Evolutionary conservation across 441 rosid species (phyloP).

Genomic region (Gossypium davidsonii): DNA sequence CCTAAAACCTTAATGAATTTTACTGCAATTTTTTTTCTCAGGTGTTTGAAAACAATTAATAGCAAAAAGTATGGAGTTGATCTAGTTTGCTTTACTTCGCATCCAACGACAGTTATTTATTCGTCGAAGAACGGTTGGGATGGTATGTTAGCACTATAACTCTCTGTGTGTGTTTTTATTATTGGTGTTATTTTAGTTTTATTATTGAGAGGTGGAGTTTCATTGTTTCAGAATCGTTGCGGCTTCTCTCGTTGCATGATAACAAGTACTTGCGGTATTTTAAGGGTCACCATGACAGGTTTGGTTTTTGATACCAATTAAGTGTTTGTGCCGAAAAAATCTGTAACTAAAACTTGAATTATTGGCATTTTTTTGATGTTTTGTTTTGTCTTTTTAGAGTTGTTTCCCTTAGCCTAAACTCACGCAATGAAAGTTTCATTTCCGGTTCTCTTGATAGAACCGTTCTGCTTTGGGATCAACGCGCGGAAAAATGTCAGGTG

Average conservation of each 20-base stretch:
- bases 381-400: slow-evolving; percentile 40
- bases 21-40: slow-evolving; percentile 21
- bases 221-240: slow-evolving; percentile 58
- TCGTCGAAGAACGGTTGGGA: slow-evolving; percentile 98
- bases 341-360: not conserved
- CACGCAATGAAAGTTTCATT: slow-evolving; percentile 76
- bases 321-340: not conserved
- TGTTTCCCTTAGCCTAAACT: slow-evolving; percentile 82
- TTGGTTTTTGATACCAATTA: slow-evolving; percentile 11
- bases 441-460: slow-evolving; percentile 95
- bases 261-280: slow-evolving; percentile 94
- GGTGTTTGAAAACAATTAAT: slow-evolving; percentile 91
- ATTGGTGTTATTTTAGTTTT: not conserved
- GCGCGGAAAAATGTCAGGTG: slow-evolving; percentile 93
- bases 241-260: slow-evolving; percentile 89
- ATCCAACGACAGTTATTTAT: slow-evolving; percentile 90
- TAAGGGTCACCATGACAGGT: slow-evolving; percentile 99
- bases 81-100: slow-evolving; percentile 84
- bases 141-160: slow-evolving; percentile 37
- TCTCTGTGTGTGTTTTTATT: not conserved
- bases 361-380: not conserved
- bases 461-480: slow-evolving; percentile 92
- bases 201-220: not conserved
- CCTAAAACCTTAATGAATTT: not conserved
- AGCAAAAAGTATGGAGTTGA: slow-evolving; percentile 98